Conservation (phyloP, 1,284 basidiomycete species). For the Termitomyces sp. region DNA sequence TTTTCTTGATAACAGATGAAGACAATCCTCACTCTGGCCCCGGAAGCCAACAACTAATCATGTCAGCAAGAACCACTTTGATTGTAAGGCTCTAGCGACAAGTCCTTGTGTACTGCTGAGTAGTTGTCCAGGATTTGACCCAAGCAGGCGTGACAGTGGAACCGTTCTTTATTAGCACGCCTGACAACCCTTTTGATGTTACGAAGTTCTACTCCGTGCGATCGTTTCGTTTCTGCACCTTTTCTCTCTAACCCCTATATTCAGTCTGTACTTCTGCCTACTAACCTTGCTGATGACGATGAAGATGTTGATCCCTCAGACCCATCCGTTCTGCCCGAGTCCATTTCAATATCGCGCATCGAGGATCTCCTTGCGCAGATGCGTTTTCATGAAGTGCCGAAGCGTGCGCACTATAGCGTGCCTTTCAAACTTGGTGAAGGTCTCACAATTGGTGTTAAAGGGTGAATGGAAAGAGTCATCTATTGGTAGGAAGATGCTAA, state of each 20-base stretch:
- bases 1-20: constrained; percentile 92
- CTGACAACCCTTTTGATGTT: constrained; percentile 68
- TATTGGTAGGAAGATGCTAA: constrained; percentile 1
- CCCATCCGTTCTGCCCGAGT: constrained; percentile 50
- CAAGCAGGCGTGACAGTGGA: constrained; percentile 82
- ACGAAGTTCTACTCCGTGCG: constrained; percentile 83
- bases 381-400: constrained; percentile 82
- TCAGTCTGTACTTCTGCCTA: constrained; percentile 61
- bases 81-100: constrained; percentile 37
- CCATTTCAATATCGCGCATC: constrained; percentile 65
- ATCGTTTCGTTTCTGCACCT: background rate
- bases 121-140: constrained; percentile 63
- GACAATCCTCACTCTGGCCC: constrained; percentile 57
- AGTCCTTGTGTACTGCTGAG: constrained; percentile 8
- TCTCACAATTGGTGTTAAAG: constrained; percentile 87
- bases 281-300: constrained; percentile 38
- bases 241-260: background rate
- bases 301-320: constrained; percentile 43
- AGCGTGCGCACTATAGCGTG: constrained; percentile 82
- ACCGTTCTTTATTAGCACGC: constrained; percentile 86
- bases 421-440: constrained; percentile 77
- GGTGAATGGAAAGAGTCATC: constrained; percentile 41
- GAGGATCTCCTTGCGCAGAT: constrained; percentile 81
- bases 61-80: constrained; percentile 65
- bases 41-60: constrained; percentile 50